Evolutionary conservation across 2,329 filamentous ascomycete species (phyloP), one percentile per base, ranked within the genome.

Genomic region (Ascochyta rabiei): DNA sequence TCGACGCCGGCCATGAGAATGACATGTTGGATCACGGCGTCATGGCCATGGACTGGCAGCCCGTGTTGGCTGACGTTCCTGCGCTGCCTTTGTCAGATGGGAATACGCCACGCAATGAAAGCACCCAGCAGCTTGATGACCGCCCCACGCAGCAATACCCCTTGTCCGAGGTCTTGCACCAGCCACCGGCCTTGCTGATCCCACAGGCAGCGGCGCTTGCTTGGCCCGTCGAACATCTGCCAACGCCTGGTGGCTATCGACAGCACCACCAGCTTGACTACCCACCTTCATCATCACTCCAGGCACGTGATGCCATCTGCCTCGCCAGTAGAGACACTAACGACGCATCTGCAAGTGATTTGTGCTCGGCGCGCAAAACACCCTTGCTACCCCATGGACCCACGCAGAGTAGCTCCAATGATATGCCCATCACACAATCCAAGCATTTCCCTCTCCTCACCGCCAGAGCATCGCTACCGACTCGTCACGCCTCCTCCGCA

Each of bases 1-100:
- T 41, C 21, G 24, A 55, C 10, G 5, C 31, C 3, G 48, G 31
- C 13, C 6, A 46, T 42, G 48, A 15, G 8, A 24, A n/a, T 18
- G 8, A 10, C 7, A 16, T 19, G 24, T 21, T 45, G 13, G 15
- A 31, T 18, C 48, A 58, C 12, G 38, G 59, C 37, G 55, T 64
- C 13, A 51, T 44, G 10, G 21, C 54, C 33, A 72, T 72, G 65
- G 68, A 72, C 28, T 73, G 70, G 69, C 57, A 65, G 35, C 57
- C 44, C 35, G 44, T 21, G 6, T 19, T 19, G 10, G 6, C 19
- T 15, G 28, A 38, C 12, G 5, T 31, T 34, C 37, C 15, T 4
- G 4, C 16, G 10, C 16, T 12, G 9, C 34, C 18, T 18, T n/a
- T 12, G 5, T 38, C 35, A 38, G 18, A 19, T 8, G 12, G 6